These are phyloP conservation scores for Boletus rex-veris DNA, from an alignment of 768 basidiomycete genomes.

Conservation along the genomic window DNA sequence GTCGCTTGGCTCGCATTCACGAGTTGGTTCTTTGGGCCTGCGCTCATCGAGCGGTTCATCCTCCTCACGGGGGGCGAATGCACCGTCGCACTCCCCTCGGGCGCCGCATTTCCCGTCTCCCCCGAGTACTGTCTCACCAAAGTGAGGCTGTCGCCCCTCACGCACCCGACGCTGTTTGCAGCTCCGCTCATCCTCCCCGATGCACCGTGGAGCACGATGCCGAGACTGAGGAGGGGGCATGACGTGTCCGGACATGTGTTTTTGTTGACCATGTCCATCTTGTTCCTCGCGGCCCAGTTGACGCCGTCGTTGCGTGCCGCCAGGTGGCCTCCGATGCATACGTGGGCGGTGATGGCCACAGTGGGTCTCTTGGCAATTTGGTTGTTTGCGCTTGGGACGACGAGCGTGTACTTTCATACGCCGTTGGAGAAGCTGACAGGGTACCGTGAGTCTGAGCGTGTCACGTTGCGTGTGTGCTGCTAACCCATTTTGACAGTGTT, in stretches of 20 bases:
- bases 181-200: slow-evolving; percentile 36
- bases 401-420: slow-evolving; percentile 88
- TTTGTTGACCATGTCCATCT: slow-evolving; percentile 71
- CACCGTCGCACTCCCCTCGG: slow-evolving; percentile 58
- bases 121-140: slow-evolving; percentile 52
- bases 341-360: slow-evolving; percentile 45
- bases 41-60: slow-evolving; percentile 65
- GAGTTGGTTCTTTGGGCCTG: slow-evolving; percentile 85
- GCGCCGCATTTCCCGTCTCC: slow-evolving; percentile 52
- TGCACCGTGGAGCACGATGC: slow-evolving; percentile 44
- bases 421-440: slow-evolving; percentile 87
- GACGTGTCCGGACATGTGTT: slow-evolving; percentile 95
- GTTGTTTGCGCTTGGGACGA: slow-evolving; percentile 74
- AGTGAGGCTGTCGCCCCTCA: slow-evolving; percentile 48
- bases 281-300: slow-evolving; percentile 80
- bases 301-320: slow-evolving; percentile 45
- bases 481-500: slow-evolving; percentile 29
- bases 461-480: background rate
- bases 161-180: slow-evolving; percentile 64
- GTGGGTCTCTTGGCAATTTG: slow-evolving; percentile 55
- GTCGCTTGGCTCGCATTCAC: slow-evolving; percentile 72
- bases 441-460: slow-evolving; percentile 54
- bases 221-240: slow-evolving; percentile 75
- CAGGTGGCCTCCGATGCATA: slow-evolving; percentile 44
- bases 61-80: slow-evolving; percentile 74